Conservation (phyloP, 1,284 basidiomycete genomes). For the Ustilago xerochloae region DNA sequence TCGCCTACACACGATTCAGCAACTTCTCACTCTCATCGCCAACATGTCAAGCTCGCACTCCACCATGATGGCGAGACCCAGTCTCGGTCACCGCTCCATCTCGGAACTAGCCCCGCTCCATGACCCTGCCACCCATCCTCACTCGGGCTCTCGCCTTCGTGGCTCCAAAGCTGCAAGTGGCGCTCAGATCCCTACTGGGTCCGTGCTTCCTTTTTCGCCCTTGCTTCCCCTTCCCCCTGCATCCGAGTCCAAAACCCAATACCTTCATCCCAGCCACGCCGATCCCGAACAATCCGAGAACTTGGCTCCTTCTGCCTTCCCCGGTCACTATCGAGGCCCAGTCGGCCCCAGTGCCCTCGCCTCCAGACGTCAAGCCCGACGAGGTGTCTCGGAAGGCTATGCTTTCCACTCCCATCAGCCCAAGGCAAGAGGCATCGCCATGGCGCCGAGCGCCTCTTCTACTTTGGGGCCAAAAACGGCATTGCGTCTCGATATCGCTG, state of each 20-base stretch:
- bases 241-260: background rate
- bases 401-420: constrained; percentile 3
- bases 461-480: constrained; percentile 15
- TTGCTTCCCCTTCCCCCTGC: constrained; percentile 38
- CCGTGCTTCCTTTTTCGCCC: constrained; percentile 38
- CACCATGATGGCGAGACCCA: constrained; percentile 23
- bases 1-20: background rate
- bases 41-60: constrained; percentile 14
- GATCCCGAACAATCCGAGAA: constrained; percentile 24
- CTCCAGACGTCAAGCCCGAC: constrained; percentile 25
- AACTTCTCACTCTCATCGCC: background rate
- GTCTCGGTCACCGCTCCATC: constrained; percentile 41
- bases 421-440: constrained; percentile 5
- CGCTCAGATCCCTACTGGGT: constrained; percentile 14
- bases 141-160: constrained; percentile 32
- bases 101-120: constrained; percentile 44
- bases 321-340: background rate
- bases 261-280: background rate
- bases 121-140: constrained; percentile 16
- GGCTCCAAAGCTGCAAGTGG: constrained; percentile 33
- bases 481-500: constrained; percentile 37
- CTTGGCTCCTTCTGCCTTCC: background rate
- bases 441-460: background rate
- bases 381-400: constrained; percentile 34
- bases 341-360: constrained; percentile 22